Evolutionary conservation across 2,329 filamentous ascomycete species (phyloP).

Genomic region (Aspergillus eucalypticola): DNA sequence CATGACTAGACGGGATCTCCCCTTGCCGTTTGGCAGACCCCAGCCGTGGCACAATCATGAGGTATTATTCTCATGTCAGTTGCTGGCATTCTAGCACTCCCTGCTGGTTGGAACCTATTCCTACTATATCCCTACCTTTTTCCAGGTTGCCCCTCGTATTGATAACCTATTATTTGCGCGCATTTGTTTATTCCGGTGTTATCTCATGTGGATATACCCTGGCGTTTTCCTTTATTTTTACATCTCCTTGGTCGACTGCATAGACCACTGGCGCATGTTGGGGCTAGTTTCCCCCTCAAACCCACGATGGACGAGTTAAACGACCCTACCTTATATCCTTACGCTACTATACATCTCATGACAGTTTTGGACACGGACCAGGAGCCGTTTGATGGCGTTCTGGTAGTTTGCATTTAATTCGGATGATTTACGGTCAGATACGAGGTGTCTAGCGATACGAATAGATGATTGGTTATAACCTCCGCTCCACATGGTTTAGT

Average conservation of each 20-base stretch:
- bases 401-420: neutral
- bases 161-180: neutral
- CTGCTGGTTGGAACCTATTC: neutral
- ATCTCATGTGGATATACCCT: slow-evolving; percentile 5
- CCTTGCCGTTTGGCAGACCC: neutral
- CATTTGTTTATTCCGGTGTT: neutral
- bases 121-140: neutral
- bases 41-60: neutral
- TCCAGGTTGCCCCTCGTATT: neutral
- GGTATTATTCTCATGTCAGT: neutral
- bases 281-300: neutral
- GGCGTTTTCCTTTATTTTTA: neutral
- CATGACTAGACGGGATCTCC: neutral
- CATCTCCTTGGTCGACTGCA: neutral
- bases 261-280: neutral
- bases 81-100: neutral
- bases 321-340: neutral
- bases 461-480: neutral
- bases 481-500: neutral
- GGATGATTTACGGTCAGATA: neutral
- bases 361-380: neutral
- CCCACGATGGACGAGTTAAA: slow-evolving; percentile 7
- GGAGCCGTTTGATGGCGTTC: neutral
- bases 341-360: neutral
- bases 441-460: neutral